Evolutionary conservation across 1,139 yeast species (phyloP).

Genomic region (Wickerhamomyces sp.): DNA sequence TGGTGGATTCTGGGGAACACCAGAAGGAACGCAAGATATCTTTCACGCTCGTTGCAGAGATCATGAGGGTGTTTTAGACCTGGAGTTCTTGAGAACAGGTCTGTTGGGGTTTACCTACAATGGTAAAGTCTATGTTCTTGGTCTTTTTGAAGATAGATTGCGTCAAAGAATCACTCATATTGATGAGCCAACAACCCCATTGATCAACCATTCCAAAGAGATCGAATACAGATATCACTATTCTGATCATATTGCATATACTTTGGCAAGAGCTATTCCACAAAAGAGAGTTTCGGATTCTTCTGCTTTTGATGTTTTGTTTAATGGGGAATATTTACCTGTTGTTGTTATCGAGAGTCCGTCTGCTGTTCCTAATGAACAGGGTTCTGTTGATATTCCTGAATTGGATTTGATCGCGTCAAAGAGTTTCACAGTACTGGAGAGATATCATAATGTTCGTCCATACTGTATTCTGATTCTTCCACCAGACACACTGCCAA

Average conservation of each 20-base stretch:
- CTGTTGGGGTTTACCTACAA: constrained; percentile 80
- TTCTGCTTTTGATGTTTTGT: constrained; percentile 82
- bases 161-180: constrained; percentile 70
- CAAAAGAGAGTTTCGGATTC: constrained; percentile 77
- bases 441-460: constrained; percentile 67
- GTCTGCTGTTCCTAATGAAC: constrained; percentile 41
- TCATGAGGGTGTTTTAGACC: constrained; percentile 59
- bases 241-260: constrained; percentile 64
- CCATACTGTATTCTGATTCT: constrained; percentile 80
- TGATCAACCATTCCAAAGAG: constrained; percentile 1
- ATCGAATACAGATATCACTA: constrained; percentile 60
- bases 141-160: constrained; percentile 87
- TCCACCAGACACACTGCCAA: constrained; percentile 77
- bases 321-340: constrained; percentile 81
- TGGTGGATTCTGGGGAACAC: constrained; percentile 82
- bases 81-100: constrained; percentile 87
- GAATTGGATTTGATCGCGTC: constrained; percentile 70
- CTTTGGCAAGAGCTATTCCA: constrained; percentile 70
- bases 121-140: constrained; percentile 84
- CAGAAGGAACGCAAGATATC: constrained; percentile 63
- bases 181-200: constrained; percentile 39
- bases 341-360: constrained; percentile 86
- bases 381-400: constrained; percentile 41
- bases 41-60: constrained; percentile 81
- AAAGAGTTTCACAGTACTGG: constrained; percentile 65